Conservation (phyloP, 2,329 filamentous ascomycete species). For the Didymosphaeria variabile region DNA sequence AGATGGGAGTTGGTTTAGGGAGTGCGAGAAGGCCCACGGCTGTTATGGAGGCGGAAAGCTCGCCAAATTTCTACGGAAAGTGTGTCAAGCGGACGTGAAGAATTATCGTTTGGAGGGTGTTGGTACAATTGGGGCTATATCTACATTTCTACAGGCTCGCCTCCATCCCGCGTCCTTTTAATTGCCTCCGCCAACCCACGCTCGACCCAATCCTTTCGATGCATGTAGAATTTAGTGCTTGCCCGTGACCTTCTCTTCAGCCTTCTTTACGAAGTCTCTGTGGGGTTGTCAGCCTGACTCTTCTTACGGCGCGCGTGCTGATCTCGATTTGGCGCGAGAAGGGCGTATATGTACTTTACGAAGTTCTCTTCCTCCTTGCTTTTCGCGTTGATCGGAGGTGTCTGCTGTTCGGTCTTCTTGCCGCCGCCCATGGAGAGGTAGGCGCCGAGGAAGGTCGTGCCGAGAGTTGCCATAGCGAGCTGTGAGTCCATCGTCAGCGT, state of each 20-base stretch:
- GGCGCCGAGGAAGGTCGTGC: slow-evolving; percentile 46
- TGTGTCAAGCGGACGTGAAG: not conserved
- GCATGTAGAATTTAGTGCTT: slow-evolving; percentile 20
- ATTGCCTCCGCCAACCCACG: not conserved
- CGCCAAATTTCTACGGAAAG: not conserved
- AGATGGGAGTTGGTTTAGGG: not conserved
- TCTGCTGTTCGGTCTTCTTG: slow-evolving; percentile 50
- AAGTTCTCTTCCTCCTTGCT: slow-evolving; percentile 75
- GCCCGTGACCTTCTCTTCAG: slow-evolving; percentile 34
- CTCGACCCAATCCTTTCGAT: not conserved
- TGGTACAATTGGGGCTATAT: slow-evolving; percentile 46
- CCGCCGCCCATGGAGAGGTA: slow-evolving; percentile 48
- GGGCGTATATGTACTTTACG: slow-evolving; percentile 64
- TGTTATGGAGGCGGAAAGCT: not conserved
- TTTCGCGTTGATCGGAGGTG: slow-evolving; percentile 69
- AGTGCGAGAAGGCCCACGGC: not conserved
- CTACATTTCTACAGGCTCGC: slow-evolving; percentile 37
- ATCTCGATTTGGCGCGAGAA: not conserved
- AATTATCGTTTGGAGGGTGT: slow-evolving; percentile 21
- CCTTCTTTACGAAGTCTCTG: slow-evolving; percentile 52
- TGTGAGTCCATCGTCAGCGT: slow-evolving; percentile 40
- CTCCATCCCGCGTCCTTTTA: not conserved
- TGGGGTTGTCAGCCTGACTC: slow-evolving; percentile 19
- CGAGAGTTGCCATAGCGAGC: slow-evolving; percentile 67
- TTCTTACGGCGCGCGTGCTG: not conserved